Conservation (phyloP, 805 yeast species). For the Myxozyma kluyveri region DNA sequence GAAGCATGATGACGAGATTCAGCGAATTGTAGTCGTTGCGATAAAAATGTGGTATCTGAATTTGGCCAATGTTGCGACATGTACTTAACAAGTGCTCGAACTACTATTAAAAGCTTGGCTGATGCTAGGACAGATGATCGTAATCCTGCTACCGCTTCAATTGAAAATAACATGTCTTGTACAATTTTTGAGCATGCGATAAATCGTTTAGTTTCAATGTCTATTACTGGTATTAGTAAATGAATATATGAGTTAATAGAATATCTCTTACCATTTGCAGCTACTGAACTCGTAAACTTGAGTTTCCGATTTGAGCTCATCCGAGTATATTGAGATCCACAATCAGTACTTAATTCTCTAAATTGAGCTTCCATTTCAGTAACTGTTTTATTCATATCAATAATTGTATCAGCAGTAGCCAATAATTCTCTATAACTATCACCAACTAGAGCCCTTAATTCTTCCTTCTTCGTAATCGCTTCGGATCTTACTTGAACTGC, state of each 20-base stretch:
- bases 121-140: constrained; percentile 9
- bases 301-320: constrained; percentile 6
- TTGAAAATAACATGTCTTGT: constrained; percentile 15
- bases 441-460: constrained; percentile 27
- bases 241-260: not conserved
- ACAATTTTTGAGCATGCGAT: constrained; percentile 10
- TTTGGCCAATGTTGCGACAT: not conserved
- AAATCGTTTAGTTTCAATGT: constrained; percentile 1
- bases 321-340: constrained; percentile 11
- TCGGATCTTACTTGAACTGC: constrained; percentile 21
- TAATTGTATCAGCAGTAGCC: constrained; percentile 26
- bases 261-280: constrained; percentile 7
- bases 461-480: constrained; percentile 24
- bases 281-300: not conserved
- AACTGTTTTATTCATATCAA: constrained; percentile 19
- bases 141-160: constrained; percentile 13
- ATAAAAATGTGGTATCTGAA: not conserved
- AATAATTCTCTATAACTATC: constrained; percentile 27
- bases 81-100: constrained; percentile 1
- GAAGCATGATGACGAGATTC: constrained; percentile 3
- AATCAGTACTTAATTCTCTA: constrained; percentile 9
- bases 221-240: not conserved
- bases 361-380: constrained; percentile 17
- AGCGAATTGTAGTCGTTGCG: not conserved
- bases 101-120: constrained; percentile 10